Evolutionary conservation across 139 green algal genomes (phyloP), one percentile per base, ranked within the genome.

Genomic region (Tetratostichococcus sp.): DNA sequence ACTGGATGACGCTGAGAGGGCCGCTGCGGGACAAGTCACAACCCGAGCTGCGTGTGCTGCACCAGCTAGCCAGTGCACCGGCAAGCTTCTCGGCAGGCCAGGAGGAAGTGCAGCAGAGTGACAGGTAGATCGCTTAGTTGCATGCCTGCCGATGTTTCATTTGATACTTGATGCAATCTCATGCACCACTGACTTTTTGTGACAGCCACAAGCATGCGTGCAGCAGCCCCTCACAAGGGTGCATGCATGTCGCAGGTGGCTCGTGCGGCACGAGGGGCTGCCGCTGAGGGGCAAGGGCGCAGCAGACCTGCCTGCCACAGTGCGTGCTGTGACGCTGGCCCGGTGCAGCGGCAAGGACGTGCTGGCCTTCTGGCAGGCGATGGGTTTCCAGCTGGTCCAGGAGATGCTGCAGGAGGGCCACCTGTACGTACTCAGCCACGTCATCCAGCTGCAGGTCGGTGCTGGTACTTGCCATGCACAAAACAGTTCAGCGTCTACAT

Each of bases 391-490:
- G 30, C 62, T 19, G 2, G 28, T 35, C 28, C 28, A 68, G 3
- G 62, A 68, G 62, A 32, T 68, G n/a, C 3, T 68, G 62, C n/a
- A 68, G n/a, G 62, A 68, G 28, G 62, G 62, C 62, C 62, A 35
- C 28, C 19, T 22, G 26, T 68, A 35, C 16, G 62, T 68, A 3
- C 4, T 68, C 62, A 19, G 28, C n/a, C 62, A 34, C 26, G 62
- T 8, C n/a, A 1, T 68, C 26, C 62, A 22, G 30, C 62, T 68
- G 26, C 26, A 68, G 62, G 62, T 68, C 11, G 2, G 17, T 66
- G 19, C 23, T 50, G 39, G 14, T 14, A 50, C n/a, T n/a, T n/a
- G n/a, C n/a, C n/a, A n/a, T n/a, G n/a, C n/a, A n/a, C n/a, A n/a
- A n/a, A n/a, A n/a, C n/a, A n/a, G n/a, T n/a, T n/a, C n/a, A n/a